Conservation (phyloP, 768 basidiomycete species). For the Lactarius quietus region DNA sequence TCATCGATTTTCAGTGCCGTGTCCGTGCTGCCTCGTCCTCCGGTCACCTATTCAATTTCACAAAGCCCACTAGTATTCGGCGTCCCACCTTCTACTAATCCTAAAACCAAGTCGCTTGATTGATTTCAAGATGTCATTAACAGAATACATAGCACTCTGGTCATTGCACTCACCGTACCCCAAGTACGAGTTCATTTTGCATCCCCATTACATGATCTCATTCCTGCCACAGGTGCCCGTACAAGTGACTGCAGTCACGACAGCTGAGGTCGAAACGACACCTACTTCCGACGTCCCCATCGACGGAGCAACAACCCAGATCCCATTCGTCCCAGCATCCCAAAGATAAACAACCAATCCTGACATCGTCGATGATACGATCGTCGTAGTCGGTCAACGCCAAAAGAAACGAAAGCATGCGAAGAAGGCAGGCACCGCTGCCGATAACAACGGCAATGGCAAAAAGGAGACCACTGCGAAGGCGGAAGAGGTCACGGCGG, state of each 20-base stretch:
- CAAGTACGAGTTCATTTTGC: conserved; percentile 35
- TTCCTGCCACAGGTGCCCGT: conserved; percentile 1
- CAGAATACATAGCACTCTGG: conserved; percentile 65
- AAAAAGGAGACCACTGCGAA: too few species aligned
- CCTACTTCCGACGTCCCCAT: conserved; percentile 8
- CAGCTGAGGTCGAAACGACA: conserved; percentile 20
- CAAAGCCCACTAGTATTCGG: conserved; percentile 47
- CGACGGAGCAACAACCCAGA: conserved; percentile 59
- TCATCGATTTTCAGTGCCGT: conserved; percentile 26
- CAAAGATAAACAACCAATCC: too few species aligned
- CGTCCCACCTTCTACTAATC: not conserved
- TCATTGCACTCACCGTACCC: conserved; percentile 53
- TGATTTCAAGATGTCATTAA: conserved; percentile 53
- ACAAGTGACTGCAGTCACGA: conserved; percentile 1
- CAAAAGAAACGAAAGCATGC: too few species aligned
- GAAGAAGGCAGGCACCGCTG: too few species aligned
- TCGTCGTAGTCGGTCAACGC: too few species aligned
- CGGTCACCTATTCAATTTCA: conserved; percentile 29
- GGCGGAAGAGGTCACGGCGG: too few species aligned
- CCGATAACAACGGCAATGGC: too few species aligned
- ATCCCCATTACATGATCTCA: not conserved
- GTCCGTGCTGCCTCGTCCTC: not conserved
- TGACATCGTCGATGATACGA: too few species aligned
- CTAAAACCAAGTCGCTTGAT: not conserved
- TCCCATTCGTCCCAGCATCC: conserved; percentile 79